phyloP scores from a whole-genome alignment of 73 alveolate species.

The Tetrahymena elliotti region DNA sequence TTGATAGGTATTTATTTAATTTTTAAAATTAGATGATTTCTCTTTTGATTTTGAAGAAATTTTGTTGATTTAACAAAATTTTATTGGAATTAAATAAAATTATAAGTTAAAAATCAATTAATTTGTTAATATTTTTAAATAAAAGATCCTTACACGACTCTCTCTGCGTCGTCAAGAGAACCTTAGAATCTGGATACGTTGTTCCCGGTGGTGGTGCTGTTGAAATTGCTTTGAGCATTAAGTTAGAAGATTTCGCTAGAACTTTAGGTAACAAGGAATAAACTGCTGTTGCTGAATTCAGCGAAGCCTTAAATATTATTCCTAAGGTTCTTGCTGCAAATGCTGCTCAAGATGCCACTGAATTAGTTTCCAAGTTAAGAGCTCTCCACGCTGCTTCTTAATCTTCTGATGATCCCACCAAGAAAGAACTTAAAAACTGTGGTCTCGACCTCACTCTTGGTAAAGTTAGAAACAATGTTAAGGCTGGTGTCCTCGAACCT shows the following conservation, averaged over 20 bases:
- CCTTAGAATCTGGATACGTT: conserved; percentile 79
- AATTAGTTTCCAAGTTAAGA: conserved; percentile 82
- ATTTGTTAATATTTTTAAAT: no score
- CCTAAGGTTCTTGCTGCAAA: conserved; percentile 97
- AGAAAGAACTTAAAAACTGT: conserved; percentile 61
- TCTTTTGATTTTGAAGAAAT: no score
- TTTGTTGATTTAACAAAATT: no score
- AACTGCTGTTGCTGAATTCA: conserved; percentile 95
- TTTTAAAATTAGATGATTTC: neutral
- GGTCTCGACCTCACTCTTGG: conserved; percentile 92
- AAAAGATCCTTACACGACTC: conserved; percentile 93
- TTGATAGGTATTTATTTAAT: conserved; percentile 38
- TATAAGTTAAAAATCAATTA: no score
- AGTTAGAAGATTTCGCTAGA: conserved; percentile 88
- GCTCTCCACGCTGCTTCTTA: conserved; percentile 85
- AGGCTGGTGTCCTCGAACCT: conserved; percentile 98
- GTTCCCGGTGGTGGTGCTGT: conserved; percentile 99
- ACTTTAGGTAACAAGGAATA: conserved; percentile 92
- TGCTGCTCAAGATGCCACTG: conserved; percentile 98
- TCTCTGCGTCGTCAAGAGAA: conserved; percentile 94
- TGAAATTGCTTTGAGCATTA: conserved; percentile 91
- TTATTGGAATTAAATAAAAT: no score
- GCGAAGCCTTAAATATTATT: conserved; percentile 90
- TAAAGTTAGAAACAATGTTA: conserved; percentile 87
- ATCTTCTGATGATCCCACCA: conserved; percentile 46